Base-by-base conservation (phyloP, 345 rosid genomes). In the Litchi chinensis region DNA sequence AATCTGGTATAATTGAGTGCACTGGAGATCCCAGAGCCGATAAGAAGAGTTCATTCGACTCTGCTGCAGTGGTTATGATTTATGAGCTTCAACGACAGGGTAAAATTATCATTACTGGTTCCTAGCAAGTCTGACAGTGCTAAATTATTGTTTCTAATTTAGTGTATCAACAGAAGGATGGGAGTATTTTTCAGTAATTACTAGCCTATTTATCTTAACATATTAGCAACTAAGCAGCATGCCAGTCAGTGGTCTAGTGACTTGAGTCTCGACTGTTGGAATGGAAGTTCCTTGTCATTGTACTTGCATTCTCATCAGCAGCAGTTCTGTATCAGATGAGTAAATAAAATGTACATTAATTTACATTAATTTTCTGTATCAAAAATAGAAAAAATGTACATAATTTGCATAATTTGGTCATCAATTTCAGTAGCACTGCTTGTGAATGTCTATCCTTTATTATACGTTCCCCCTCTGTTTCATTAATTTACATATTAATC, bases 21-120 rank as follows among this genome's bases (percentile, higher is more conserved):
- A 63, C 77, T 0, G 97, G 99, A 52, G 91, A 89, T 28, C 84
- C 89, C 26, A 91, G 84, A 80, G 88, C 95, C 12, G 97, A 96
- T 81, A 96, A 96, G 91, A 94, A 93, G 80, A 87, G 92, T 60
- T 91, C 98, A 0, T 90, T 40, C 0, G 99, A 94, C 83, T 90
- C 95, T 16, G 99, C 99, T 19, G 92, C 93, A 7, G 79, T 91
- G 5, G 65, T 75, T 26, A 57, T 92, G 83, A 90, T 96, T 48
- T 57, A 86, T 5, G 89, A 89, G 83, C 95, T 96, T 43, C 79
- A 88, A 83, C 77, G 79, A n/a, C 85, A 66, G 63, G 91, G 93
- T 43, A 81, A 77, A 69, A 40, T 94, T 43, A 81, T 83, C 78
- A 89, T 89, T 46, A 32, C 54, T 3, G 22, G 57, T 52, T 46